phyloP scores from a whole-genome alignment of 2,329 filamentous ascomycete species.

The Diaporthe citri region DNA sequence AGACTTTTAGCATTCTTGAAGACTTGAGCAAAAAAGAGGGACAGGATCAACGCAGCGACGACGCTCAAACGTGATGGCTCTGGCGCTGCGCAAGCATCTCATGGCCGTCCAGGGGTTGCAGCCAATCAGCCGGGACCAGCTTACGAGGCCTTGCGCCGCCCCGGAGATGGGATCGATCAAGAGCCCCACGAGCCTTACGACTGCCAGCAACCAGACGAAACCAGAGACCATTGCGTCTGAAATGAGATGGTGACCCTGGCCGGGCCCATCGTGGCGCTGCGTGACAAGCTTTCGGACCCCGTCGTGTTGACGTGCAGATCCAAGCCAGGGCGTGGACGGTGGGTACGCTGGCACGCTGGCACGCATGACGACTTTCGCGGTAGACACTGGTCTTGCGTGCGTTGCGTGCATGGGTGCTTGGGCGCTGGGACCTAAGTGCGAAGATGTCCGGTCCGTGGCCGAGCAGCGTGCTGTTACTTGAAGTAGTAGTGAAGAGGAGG shows the following conservation, averaged over 20 bases:
- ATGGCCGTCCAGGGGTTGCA: constrained; percentile 23
- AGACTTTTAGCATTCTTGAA: background rate
- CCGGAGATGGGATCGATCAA: constrained; percentile 36
- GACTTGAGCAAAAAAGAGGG: background rate
- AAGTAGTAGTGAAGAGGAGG: background rate
- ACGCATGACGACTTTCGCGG: background rate
- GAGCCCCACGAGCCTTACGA: constrained; percentile 36
- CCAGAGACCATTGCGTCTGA: background rate
- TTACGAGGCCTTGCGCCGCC: constrained; percentile 47
- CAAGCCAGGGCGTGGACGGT: background rate
- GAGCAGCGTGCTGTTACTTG: background rate
- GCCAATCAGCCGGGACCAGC: constrained; percentile 47
- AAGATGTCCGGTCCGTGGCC: background rate
- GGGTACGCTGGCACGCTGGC: background rate
- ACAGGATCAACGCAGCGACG: background rate
- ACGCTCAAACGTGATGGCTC: constrained; percentile 24
- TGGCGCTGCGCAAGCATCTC: constrained; percentile 39
- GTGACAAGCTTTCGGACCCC: constrained; percentile 14
- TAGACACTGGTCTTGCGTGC: constrained; percentile 10
- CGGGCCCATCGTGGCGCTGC: constrained; percentile 8
- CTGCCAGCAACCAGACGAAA: constrained; percentile 5
- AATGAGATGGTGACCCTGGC: constrained; percentile 12
- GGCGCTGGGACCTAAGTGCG: background rate
- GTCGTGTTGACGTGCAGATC: constrained; percentile 4
- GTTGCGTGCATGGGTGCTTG: background rate